Base-by-base conservation (phyloP, 176 grass and related monocot genomes). In the Musa itinerans region DNA sequence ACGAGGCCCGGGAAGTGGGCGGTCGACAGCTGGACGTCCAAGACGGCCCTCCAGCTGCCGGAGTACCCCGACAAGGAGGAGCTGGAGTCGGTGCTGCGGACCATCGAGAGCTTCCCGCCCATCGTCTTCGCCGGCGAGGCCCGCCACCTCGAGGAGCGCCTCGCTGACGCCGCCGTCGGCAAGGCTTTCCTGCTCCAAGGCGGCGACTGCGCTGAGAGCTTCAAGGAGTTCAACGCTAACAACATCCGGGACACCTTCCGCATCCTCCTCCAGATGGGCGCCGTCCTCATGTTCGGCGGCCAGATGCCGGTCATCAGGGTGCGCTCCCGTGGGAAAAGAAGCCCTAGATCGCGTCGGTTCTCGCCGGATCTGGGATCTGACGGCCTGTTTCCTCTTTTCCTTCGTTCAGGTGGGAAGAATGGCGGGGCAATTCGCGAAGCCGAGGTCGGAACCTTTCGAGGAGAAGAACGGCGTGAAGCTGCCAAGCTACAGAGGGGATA, bases 151-250 rank as follows among this genome's bases (percentile, higher is more conserved):
- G 88, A 85, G 78, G 91, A 89, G 34, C 85, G 64, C 23, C 91
- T 90, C 20, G 78, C 78, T 17, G 91, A 94, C 43, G 83, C 83
- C 17, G 83, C 90, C 54, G 54, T 85, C 66, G 88, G 91, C 73
- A 67, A 83, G 11, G 83, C 76, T 14, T 88, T 90, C 83, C 80
- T 88, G n/a, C 81, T 94, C 54, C 85, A 88, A 76, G 88, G 81
- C 27, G 91, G 88, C 63, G 88, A 94, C 80, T 94, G 88, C 71
- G 85, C 87, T 19, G 78, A 94, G 85, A 94, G 91, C 75, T 94
- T 94, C 81, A 88, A 87, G 73, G 87, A 94, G 80, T 90, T 90
- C 76, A 83, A 88, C 75, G 81, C 75, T 49, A 82, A 88, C 83
- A 94, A 94, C 79, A 94, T 90, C 75, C 78, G 81, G 0, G 91